These are phyloP conservation scores for Phalaenopsis hybrid DNA, from an alignment of 116 monocot genomes.

Conservation along the genomic window DNA sequence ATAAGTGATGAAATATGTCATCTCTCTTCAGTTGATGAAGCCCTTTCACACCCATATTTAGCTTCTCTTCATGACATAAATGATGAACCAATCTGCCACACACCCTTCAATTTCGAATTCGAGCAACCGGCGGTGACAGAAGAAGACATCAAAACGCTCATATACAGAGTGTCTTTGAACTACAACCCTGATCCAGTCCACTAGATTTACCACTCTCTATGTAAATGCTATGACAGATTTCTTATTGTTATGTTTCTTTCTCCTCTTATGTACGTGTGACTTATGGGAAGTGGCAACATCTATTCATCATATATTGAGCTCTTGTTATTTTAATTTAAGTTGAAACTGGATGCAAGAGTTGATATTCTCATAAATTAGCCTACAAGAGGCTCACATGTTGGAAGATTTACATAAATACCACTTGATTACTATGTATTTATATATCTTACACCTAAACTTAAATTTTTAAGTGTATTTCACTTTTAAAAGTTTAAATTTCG, in stretches of 20 bases:
- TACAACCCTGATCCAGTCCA: conserved; percentile 57
- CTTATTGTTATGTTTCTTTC: neutral
- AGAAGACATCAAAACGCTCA: conserved; percentile 68
- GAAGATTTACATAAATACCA: no score
- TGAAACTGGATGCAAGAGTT: neutral
- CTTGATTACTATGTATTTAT: no score
- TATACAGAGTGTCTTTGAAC: conserved; percentile 63
- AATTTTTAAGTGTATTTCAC: no score
- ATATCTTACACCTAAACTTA: no score
- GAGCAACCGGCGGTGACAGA: conserved; percentile 72
- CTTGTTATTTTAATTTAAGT: neutral
- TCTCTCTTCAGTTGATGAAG: conserved; percentile 65
- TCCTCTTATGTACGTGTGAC: neutral
- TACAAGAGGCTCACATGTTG: neutral
- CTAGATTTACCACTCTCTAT: conserved; percentile 6
- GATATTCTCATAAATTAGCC: neutral
- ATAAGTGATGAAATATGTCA: neutral
- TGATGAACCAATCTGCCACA: conserved; percentile 63
- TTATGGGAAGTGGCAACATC: no score
- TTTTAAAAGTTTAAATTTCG: no score
- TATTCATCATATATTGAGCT: neutral
- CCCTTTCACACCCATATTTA: conserved; percentile 70
- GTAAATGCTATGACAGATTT: neutral
- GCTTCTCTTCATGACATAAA: conserved; percentile 74
- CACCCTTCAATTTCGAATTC: conserved; percentile 71